phyloP scores from a whole-genome alignment of 1,284 basidiomycete genomes.

The Boletus sp. region DNA sequence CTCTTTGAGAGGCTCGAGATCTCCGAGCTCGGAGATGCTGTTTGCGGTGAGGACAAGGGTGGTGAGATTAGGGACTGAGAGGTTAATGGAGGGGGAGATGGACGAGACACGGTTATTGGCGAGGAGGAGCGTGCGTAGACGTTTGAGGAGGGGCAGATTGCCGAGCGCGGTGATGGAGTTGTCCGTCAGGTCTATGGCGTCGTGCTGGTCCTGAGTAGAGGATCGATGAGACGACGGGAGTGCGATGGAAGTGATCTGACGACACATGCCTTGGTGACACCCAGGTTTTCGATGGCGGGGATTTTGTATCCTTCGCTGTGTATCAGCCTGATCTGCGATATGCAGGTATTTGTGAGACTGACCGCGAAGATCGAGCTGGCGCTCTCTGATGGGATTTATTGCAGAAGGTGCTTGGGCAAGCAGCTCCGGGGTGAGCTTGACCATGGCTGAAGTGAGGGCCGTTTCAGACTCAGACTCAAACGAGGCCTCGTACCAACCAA shows the following conservation, averaged over 20 bases:
- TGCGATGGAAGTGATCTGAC: slow-evolving; percentile 20
- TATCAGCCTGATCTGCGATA: slow-evolving; percentile 26
- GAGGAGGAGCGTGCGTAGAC: slow-evolving; percentile 75
- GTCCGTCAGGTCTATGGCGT: slow-evolving; percentile 93
- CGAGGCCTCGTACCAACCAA: slow-evolving; percentile 23
- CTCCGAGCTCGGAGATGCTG: slow-evolving; percentile 70
- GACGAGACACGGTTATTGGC: slow-evolving; percentile 85
- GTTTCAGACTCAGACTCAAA: slow-evolving; percentile 49
- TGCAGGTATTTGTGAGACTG: slow-evolving; percentile 31
- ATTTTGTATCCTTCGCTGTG: slow-evolving; percentile 83
- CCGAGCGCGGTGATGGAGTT: slow-evolving; percentile 89
- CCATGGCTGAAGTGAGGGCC: slow-evolving; percentile 37
- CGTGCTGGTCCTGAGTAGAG: slow-evolving; percentile 74
- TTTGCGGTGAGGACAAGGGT: slow-evolving; percentile 82
- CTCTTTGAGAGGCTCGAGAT: slow-evolving; percentile 80
- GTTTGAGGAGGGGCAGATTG: slow-evolving; percentile 80
- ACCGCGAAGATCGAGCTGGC: slow-evolving; percentile 94
- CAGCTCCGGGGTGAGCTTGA: slow-evolving; percentile 94
- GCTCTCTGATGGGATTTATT: slow-evolving; percentile 89
- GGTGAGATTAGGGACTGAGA: slow-evolving; percentile 80
- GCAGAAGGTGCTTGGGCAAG: slow-evolving; percentile 73
- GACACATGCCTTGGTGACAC: slow-evolving; percentile 79
- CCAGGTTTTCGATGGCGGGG: slow-evolving; percentile 97
- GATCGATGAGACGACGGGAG: slow-evolving; percentile 13
- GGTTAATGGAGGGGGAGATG: slow-evolving; percentile 76